Percentiles rank a stretch among this genome's conserved stretches.
phyloP scores from a whole-genome alignment of 441 rosid species.

The Manihot esculenta region DNA sequence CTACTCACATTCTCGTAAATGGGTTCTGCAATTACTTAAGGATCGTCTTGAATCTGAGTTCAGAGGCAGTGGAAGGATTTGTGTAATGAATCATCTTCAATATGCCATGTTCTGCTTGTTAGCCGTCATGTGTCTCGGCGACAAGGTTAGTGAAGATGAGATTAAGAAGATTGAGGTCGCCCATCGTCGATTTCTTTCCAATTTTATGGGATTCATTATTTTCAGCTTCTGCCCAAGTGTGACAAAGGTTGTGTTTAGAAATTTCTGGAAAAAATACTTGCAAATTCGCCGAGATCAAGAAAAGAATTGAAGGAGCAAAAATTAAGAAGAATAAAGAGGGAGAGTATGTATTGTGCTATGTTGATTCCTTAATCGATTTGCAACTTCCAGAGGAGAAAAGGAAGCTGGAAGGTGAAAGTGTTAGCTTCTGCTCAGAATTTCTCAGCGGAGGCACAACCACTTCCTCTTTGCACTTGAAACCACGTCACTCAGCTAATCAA shows the following conservation, averaged over 20 bases:
- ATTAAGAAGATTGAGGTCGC: slow-evolving; percentile 28
- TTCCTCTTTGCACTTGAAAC: too few relatives aligned
- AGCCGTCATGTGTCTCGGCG: slow-evolving; percentile 40
- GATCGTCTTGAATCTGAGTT: slow-evolving; percentile 16
- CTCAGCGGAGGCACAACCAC: slow-evolving; percentile 24
- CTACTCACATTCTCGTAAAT: slow-evolving; percentile 26
- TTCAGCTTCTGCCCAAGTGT: slow-evolving; percentile 28
- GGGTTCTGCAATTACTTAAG: slow-evolving; percentile 32
- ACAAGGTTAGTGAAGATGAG: slow-evolving; percentile 27
- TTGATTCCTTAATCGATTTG: slow-evolving; percentile 28
- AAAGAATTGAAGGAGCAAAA: slow-evolving; percentile 8
- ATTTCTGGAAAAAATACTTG: slow-evolving; percentile 25
- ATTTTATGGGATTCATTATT: slow-evolving; percentile 9
- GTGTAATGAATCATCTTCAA: slow-evolving; percentile 29
- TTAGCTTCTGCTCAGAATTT: slow-evolving; percentile 22
- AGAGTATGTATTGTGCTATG: slow-evolving; percentile 5
- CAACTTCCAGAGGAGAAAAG: slow-evolving; percentile 25
- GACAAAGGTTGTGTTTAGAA: slow-evolving; percentile 26
- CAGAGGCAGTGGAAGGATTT: slow-evolving; percentile 8
- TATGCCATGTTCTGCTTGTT: slow-evolving; percentile 34
- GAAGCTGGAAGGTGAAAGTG: slow-evolving; percentile 28
- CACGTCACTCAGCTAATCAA: too few relatives aligned
- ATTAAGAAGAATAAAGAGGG: not conserved
- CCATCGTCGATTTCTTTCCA: slow-evolving; percentile 16
- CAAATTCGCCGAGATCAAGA: not conserved